Percentiles rank a stretch among this genome's conserved stretches.
Conservation (phyloP, 129 eudicot genomes). For the Cynara cardunculus region DNA sequence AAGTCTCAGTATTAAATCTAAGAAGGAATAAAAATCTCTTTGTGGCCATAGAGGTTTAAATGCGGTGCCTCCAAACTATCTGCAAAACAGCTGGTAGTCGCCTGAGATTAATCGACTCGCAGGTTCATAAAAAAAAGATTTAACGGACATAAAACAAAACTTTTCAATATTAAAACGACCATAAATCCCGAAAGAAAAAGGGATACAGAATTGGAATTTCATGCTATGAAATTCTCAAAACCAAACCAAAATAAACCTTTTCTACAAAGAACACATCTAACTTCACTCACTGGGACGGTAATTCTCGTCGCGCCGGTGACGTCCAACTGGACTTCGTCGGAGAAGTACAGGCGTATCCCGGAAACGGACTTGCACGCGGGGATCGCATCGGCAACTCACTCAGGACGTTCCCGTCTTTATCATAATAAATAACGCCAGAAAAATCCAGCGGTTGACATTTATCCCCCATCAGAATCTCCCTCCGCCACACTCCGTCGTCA, state of each 20-base stretch:
- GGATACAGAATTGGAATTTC: slow-evolving; percentile 1
- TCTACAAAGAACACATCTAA: background rate
- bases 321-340: slow-evolving; percentile 17
- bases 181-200: background rate
- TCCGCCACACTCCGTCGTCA: slow-evolving; percentile 35
- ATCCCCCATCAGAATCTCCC: slow-evolving; percentile 33
- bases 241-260: background rate
- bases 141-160: background rate
- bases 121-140: too few species aligned
- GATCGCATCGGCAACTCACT: slow-evolving; percentile 39
- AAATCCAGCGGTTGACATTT: slow-evolving; percentile 34
- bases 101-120: too few species aligned
- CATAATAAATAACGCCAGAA: slow-evolving; percentile 30
- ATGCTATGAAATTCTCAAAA: background rate
- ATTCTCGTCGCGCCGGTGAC: slow-evolving; percentile 7
- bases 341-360: background rate
- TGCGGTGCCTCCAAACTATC: too few species aligned
- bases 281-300: background rate
- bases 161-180: background rate
- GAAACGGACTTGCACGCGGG: slow-evolving; percentile 32
- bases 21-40: too few species aligned
- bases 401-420: slow-evolving; percentile 22
- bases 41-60: too few species aligned
- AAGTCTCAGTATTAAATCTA: too few species aligned
- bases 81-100: too few species aligned